A percentile compares a stretch with the other conserved stretches of the same genome.
Conservation (phyloP, 2,329 filamentous ascomycete species). For the Samsoniella hepiali region DNA sequence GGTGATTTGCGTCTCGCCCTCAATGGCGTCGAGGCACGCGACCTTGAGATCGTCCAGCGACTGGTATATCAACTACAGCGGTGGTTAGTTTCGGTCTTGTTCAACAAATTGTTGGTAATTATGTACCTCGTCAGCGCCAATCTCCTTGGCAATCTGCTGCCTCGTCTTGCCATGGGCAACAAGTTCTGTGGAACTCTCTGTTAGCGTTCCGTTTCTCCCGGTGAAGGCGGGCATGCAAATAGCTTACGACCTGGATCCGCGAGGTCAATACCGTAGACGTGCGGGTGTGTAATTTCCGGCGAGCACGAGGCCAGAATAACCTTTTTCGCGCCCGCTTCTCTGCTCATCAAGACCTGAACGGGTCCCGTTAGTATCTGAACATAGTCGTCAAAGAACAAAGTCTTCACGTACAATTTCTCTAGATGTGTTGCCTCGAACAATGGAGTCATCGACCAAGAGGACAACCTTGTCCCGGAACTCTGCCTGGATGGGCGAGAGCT, state of each 20-base stretch:
- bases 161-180: conserved; percentile 36
- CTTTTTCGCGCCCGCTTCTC: conserved; percentile 76
- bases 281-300: conserved; percentile 76
- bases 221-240: neutral
- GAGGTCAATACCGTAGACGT: conserved; percentile 56
- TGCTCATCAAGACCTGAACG: conserved; percentile 57
- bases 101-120: neutral
- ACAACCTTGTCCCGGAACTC: conserved; percentile 80
- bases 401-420: conserved; percentile 39
- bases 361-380: neutral
- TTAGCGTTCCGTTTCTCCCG: neutral
- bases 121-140: conserved; percentile 39
- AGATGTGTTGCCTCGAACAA: conserved; percentile 74
- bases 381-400: neutral
- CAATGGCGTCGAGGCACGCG: conserved; percentile 70
- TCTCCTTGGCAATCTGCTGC: conserved; percentile 37
- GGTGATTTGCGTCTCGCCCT: conserved; percentile 49
- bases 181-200: conserved; percentile 26
- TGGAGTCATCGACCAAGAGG: conserved; percentile 79
- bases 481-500: conserved; percentile 76
- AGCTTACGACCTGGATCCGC: conserved; percentile 30
- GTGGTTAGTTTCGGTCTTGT: neutral
- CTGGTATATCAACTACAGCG: conserved; percentile 51
- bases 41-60: conserved; percentile 72
- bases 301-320: conserved; percentile 79